Base-by-base conservation (phyloP, 805 yeast genomes). In the Spathaspora passalidarum region DNA sequence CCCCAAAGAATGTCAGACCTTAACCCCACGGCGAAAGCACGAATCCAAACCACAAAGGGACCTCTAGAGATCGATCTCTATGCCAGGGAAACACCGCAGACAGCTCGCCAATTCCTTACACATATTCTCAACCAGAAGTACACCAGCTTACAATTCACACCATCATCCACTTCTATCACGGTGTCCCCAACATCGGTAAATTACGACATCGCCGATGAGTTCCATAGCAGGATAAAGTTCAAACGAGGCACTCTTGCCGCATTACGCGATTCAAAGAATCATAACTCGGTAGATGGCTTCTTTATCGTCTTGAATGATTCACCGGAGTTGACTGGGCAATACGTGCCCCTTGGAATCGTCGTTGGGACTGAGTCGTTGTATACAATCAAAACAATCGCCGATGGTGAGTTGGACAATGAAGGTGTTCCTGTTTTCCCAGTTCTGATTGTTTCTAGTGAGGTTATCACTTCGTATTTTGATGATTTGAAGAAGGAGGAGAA, bases 81-180 rank as follows among this genome's bases (percentile, higher is more conserved):
- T 82, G 87, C 90, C 10, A 79, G 79, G 52, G 88, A 86, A 57
- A 61, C 77, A 2, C 89, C 90, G 0, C 49, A 51, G 0, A 72
- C 80, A 1, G 56, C 76, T 23, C 56, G 72, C 29, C 55, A 57
- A 32, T 84, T 86, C 52, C 56, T 86, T n/a, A 67, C 69, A 42
- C 68, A 66, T 32, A 77, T 85, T 51, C 36, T 70, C 13, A 63
- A 75, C 47, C 73, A 74, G 8, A 56, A 53, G 34, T 81, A 72
- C 54, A 60, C 61, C 40, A 74, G 71, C 11, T 57, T 67, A 44
- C 50, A 51, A 32, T 80, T 84, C 54, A 63, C 63, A 44, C 62
- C 75, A 42, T 51, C 10, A 49, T 45, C 18, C 22, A 45, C 2
- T 32, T 44, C 1, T 40, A 17, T 5, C 10, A 11, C 3, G 4